These are phyloP conservation scores for Pseudohalonectria lignicola DNA, from an alignment of 2,329 filamentous ascomycete genomes.

Conservation along the genomic window DNA sequence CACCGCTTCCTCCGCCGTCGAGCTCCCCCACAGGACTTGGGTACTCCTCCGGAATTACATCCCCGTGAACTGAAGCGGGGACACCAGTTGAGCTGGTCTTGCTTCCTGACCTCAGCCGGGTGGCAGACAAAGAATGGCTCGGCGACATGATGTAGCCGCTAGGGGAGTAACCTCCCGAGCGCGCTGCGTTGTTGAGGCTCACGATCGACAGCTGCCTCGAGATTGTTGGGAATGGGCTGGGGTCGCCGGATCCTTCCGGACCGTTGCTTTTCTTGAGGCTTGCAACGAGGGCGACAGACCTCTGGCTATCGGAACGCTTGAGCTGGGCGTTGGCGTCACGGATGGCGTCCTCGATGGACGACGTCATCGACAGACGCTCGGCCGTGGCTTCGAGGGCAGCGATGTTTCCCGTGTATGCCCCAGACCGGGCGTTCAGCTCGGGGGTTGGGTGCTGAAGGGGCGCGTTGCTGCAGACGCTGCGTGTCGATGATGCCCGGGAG, in stretches of 20 bases:
- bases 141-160: slow-evolving; percentile 59
- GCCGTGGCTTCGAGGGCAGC: slow-evolving; percentile 65
- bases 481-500: slow-evolving; percentile 2
- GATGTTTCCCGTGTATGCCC: slow-evolving; percentile 55
- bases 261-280: slow-evolving; percentile 19
- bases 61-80: neutral
- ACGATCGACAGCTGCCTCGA: slow-evolving; percentile 47
- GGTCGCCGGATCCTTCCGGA: slow-evolving; percentile 13
- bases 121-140: slow-evolving; percentile 46
- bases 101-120: slow-evolving; percentile 43
- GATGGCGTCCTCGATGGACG: slow-evolving; percentile 70
- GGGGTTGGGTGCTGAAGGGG: slow-evolving; percentile 48
- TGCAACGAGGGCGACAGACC: slow-evolving; percentile 49
- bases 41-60: slow-evolving; percentile 11
- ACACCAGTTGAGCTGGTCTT: slow-evolving; percentile 28
- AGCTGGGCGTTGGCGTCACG: slow-evolving; percentile 60
- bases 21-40: too few species aligned
- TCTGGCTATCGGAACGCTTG: slow-evolving; percentile 57
- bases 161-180: slow-evolving; percentile 61
- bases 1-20: slow-evolving; percentile 10
- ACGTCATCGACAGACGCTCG: slow-evolving; percentile 62
- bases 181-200: slow-evolving; percentile 54
- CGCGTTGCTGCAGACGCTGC: slow-evolving; percentile 4
- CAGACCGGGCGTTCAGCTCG: slow-evolving; percentile 49
- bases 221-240: slow-evolving; percentile 12